Conservation (phyloP, 2,329 filamentous ascomycete genomes). For the Corniculantispora saksenae region DNA sequence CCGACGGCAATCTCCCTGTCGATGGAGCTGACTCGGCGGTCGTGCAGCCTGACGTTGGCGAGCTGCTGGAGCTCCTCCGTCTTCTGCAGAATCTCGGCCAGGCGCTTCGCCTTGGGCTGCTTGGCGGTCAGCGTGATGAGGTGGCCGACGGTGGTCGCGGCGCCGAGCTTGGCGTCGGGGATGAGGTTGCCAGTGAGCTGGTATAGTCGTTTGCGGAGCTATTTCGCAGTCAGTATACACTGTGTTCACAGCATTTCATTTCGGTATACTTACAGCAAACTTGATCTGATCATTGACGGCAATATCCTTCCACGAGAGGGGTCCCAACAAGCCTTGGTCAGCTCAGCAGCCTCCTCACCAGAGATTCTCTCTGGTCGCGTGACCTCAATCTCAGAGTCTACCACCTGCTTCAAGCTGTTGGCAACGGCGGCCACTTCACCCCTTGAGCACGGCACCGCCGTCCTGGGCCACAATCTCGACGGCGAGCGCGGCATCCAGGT, state of each 20-base stretch:
- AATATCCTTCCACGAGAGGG: conserved; percentile 58
- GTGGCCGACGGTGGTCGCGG: conserved; percentile 53
- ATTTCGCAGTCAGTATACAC: conserved; percentile 11
- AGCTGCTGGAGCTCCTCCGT: conserved; percentile 49
- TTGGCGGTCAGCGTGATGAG: conserved; percentile 56
- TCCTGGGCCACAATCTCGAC: conserved; percentile 42
- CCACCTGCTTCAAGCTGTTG: conserved; percentile 30
- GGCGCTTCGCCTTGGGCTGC: conserved; percentile 59
- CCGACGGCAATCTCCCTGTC: conserved; percentile 73
- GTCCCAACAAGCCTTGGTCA: conserved; percentile 52
- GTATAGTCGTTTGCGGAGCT: conserved; percentile 80
- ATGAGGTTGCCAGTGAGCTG: conserved; percentile 79
- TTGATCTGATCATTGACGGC: conserved; percentile 63
- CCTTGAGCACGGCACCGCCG: conserved; percentile 42
- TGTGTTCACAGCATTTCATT: not conserved
- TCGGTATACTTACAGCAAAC: conserved; percentile 65
- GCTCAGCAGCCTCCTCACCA: conserved; percentile 42
- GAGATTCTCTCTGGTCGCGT: conserved; percentile 28
- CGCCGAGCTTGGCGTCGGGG: conserved; percentile 66
- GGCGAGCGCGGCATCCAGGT: conserved; percentile 37
- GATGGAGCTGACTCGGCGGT: conserved; percentile 65
- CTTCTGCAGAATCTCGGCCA: conserved; percentile 60
- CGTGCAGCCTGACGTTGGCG: conserved; percentile 70
- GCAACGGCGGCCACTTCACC: conserved; percentile 39
- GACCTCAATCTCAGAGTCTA: conserved; percentile 29